phyloP scores from a whole-genome alignment of 257 asterid species.

The Sherardia arvensis region DNA sequence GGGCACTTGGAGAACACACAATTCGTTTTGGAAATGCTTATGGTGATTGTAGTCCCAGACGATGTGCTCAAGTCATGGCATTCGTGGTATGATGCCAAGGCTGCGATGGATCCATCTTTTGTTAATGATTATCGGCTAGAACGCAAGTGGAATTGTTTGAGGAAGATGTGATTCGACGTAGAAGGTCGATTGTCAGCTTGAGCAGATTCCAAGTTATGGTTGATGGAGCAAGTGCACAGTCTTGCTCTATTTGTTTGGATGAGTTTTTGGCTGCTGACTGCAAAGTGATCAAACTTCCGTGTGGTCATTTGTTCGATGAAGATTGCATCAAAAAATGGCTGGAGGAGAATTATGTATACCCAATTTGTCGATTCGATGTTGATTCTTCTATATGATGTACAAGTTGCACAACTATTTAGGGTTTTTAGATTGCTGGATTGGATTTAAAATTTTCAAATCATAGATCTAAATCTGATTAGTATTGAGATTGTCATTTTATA shows the following conservation, averaged over 20 bases:
- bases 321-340: too few species aligned
- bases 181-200: too few species aligned
- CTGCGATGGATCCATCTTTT: neutral
- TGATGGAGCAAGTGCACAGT: neutral
- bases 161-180: too few species aligned
- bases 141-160: neutral
- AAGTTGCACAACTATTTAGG: too few species aligned
- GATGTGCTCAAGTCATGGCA: neutral
- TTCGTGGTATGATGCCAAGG: neutral
- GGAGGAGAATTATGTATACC: too few species aligned
- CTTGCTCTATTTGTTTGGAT: neutral
- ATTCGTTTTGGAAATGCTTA: neutral
- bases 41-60: neutral
- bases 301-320: neutral
- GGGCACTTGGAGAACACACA: too few species aligned
- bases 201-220: neutral
- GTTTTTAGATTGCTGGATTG: too few species aligned
- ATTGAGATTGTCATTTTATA: too few species aligned
- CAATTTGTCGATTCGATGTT: too few species aligned
- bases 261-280: neutral
- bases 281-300: neutral
- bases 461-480: too few species aligned
- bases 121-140: neutral
- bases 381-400: too few species aligned
- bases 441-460: too few species aligned